These are phyloP conservation scores for Fusarium sp. DNA, from an alignment of 2,329 filamentous ascomycete species.

Conservation along the genomic window DNA sequence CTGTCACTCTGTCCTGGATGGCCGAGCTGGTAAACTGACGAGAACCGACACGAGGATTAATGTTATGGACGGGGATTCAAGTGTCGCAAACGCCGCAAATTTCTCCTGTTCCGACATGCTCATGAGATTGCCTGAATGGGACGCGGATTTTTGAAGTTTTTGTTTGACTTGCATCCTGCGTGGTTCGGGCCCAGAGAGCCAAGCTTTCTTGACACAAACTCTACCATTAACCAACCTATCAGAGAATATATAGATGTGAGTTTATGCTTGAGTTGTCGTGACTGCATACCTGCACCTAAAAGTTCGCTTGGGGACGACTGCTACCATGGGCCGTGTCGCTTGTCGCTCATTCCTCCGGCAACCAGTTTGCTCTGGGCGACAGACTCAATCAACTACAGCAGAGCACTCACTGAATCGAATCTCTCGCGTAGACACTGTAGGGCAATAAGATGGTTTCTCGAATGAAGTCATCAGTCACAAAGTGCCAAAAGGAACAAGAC, in stretches of 20 bases:
- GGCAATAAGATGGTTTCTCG: not conserved
- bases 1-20: not conserved
- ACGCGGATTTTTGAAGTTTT: not conserved
- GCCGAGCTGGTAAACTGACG: not conserved
- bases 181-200: no score
- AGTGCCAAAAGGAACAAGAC: not conserved
- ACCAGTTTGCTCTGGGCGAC: not conserved
- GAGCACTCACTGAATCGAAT: rapidly evolving
- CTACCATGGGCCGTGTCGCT: not conserved
- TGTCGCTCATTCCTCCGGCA: not conserved
- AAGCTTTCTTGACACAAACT: not conserved
- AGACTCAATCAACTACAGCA: rapidly evolving
- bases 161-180: not conserved
- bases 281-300: not conserved
- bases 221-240: rapidly evolving
- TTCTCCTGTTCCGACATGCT: rapidly evolving
- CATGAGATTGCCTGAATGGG: rapidly evolving
- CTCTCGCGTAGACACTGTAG: rapidly evolving
- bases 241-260: rapidly evolving
- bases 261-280: not conserved
- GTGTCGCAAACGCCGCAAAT: not conserved
- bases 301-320: not conserved
- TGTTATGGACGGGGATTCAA: not conserved
- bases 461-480: no score
- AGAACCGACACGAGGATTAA: rapidly evolving